A percentile compares a stretch with the other conserved stretches of the same genome.
Evolutionary conservation across 2,329 filamentous ascomycete species (phyloP).

Genomic region (Byssothecium circinans): DNA sequence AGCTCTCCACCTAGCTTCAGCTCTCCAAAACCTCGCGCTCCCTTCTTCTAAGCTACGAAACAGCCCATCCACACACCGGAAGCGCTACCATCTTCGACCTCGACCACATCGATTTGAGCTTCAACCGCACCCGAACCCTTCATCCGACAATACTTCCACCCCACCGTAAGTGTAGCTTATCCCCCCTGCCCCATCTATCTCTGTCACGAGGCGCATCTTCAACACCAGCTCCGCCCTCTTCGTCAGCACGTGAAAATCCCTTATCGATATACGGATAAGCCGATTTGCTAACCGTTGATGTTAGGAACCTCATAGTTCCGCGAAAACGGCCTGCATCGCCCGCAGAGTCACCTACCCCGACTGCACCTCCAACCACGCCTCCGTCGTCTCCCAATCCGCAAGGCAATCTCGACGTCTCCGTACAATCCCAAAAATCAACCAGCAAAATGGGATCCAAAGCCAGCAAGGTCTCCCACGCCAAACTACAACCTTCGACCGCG

Average conservation of each 20-base stretch:
- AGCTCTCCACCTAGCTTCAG: slow-evolving; percentile 11
- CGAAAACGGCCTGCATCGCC: slow-evolving; percentile 13
- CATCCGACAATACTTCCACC: slow-evolving; percentile 18
- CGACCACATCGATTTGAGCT: background rate
- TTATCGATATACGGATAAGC: background rate
- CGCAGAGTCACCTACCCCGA: slow-evolving; percentile 7
- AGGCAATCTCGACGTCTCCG: background rate
- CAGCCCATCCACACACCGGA: background rate
- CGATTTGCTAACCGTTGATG: background rate
- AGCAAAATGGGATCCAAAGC: slow-evolving; percentile 35
- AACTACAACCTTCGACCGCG: slow-evolving; percentile 24
- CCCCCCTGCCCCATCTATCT: background rate
- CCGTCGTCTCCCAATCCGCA: background rate
- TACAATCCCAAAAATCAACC: background rate
- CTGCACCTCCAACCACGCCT: background rate
- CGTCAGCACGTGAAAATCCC: background rate
- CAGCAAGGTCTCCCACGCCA: slow-evolving; percentile 19
- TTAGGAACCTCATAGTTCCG: background rate
- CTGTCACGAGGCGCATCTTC: background rate
- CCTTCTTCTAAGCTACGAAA: slow-evolving; percentile 7
- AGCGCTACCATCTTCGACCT: slow-evolving; percentile 14
- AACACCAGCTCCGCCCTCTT: background rate
- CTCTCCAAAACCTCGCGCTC: slow-evolving; percentile 10
- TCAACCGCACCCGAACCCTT: slow-evolving; percentile 8
- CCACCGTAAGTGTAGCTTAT: slow-evolving; percentile 15